Conservation (phyloP, 768 basidiomycete genomes). For the Mycena vulgaris region DNA sequence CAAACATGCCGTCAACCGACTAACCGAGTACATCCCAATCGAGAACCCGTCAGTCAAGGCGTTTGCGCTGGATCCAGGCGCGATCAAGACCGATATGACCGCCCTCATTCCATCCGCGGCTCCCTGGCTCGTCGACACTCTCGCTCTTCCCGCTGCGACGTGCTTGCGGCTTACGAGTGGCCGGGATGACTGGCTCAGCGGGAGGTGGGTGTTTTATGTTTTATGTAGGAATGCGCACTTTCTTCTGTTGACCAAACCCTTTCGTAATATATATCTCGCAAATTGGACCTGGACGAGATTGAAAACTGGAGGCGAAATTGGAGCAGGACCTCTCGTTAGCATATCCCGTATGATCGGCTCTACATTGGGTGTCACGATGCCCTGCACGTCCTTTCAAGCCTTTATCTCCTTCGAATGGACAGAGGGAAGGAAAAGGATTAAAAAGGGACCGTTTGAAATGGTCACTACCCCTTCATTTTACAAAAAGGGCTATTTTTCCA, state of each 20-base stretch:
- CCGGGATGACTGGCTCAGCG: slow-evolving; percentile 2
- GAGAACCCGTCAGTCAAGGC: slow-evolving; percentile 4
- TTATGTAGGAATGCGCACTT: too few species aligned
- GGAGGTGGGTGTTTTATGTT: background rate
- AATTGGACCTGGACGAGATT: slow-evolving; percentile 13
- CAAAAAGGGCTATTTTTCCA: too few species aligned
- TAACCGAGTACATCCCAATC: background rate
- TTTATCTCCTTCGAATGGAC: too few species aligned
- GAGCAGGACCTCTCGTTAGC: too few species aligned
- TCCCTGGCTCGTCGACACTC: background rate
- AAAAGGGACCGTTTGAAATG: too few species aligned
- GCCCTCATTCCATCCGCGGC: background rate
- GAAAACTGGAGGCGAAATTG: too few species aligned
- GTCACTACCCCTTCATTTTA: too few species aligned
- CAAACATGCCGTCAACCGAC: background rate
- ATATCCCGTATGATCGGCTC: too few species aligned
- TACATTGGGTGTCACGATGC: too few species aligned
- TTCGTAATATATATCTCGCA: background rate
- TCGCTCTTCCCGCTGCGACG: slow-evolving; percentile 6
- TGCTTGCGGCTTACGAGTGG: background rate
- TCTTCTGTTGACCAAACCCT: background rate
- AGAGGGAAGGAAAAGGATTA: too few species aligned
- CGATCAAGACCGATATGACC: background rate
- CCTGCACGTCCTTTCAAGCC: too few species aligned
- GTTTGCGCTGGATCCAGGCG: background rate